Evolutionary conservation across 164 flowering plant species (phyloP), one percentile per base, ranked within the genome.

Genomic region (Annona cherimola): DNA sequence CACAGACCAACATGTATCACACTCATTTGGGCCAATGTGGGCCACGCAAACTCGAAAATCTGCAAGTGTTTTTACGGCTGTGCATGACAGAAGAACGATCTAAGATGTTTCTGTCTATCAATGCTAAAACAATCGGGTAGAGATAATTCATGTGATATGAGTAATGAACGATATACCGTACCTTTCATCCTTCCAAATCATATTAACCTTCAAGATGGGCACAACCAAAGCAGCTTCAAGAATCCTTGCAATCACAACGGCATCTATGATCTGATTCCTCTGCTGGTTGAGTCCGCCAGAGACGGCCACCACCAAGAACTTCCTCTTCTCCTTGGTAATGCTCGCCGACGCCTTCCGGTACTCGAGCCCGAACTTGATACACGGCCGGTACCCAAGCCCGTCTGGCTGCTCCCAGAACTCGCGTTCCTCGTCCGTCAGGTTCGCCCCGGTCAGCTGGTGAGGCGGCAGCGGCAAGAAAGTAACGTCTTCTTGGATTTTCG

Each of bases 371-470:
- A 87, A 90, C 46, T 81, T 82, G 80, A 88, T 74, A 64, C 92
- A 87, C 0, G 91, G 87, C 45, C 70, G 46, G 68, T 80, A 86
- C n/a, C 86, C 84, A 67, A 45, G 75, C 2, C 83, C 79, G 6
- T 85, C 83, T 0, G 92, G 89, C 61, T 87, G 92, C 77, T 42
- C 54, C 95, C 92, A 90, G 67, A 90, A 87, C 76, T 84, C 88
- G 12, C 45, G 76, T 74, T 85, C 89, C 60, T 81, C 84, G 16
- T 67, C 74, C 1, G 81, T 59, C 11, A 76, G 9, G 67, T 85
- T 86, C 57, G 14, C 14, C 11, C 78, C 76, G 0, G 50, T 0
- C 35, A 79, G 39, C 18, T 43, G 68, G 14, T 76, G 85, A 19
- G 69, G 71, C 14, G 89, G 93, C 14, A 84, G 71, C 2, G 86